Percentiles rank a stretch among this genome's conserved stretches.
Conservation (phyloP, 257 asterid genomes). For the Petrea volubilis region DNA sequence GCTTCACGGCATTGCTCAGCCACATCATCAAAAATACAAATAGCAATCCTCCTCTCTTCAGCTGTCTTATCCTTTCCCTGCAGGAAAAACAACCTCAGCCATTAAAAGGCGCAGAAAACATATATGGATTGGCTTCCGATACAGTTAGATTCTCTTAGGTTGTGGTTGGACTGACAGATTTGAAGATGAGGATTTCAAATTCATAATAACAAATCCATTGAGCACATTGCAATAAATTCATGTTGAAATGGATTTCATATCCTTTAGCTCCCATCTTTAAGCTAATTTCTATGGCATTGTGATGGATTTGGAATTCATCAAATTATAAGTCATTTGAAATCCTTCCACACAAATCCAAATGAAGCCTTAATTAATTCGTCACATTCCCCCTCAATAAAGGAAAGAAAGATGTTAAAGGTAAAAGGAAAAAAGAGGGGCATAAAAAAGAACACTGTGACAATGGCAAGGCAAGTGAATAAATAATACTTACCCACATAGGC, state of each 20-base stretch:
- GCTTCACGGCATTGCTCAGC: slow-evolving; percentile 96
- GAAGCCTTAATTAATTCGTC: neutral
- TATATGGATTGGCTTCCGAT: neutral
- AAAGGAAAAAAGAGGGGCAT: neutral
- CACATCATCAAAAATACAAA: slow-evolving; percentile 97
- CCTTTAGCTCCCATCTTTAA: too few relatives aligned
- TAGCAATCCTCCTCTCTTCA: slow-evolving; percentile 97
- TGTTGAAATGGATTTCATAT: too few relatives aligned
- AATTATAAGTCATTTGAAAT: too few relatives aligned
- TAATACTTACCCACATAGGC: slow-evolving; percentile 97
- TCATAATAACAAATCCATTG: too few relatives aligned
- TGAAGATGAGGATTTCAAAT: too few relatives aligned
- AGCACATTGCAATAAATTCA: too few relatives aligned
- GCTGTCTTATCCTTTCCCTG: slow-evolving; percentile 97
- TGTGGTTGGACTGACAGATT: too few relatives aligned
- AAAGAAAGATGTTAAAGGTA: too few relatives aligned
- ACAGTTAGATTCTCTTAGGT: slow-evolving; percentile 2
- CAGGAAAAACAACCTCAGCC: slow-evolving; percentile 17
- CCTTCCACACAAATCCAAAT: too few relatives aligned
- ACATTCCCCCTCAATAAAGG: slow-evolving; percentile 1
- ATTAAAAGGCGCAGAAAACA: neutral
- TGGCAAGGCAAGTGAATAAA: neutral
- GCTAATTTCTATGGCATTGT: too few relatives aligned
- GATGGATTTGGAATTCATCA: too few relatives aligned
- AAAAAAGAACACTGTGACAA: neutral